Percentiles rank a stretch among this genome's conserved stretches.
These are phyloP conservation scores for Diplodia seriata DNA, from an alignment of 2,329 filamentous ascomycete species.

Conservation along the genomic window DNA sequence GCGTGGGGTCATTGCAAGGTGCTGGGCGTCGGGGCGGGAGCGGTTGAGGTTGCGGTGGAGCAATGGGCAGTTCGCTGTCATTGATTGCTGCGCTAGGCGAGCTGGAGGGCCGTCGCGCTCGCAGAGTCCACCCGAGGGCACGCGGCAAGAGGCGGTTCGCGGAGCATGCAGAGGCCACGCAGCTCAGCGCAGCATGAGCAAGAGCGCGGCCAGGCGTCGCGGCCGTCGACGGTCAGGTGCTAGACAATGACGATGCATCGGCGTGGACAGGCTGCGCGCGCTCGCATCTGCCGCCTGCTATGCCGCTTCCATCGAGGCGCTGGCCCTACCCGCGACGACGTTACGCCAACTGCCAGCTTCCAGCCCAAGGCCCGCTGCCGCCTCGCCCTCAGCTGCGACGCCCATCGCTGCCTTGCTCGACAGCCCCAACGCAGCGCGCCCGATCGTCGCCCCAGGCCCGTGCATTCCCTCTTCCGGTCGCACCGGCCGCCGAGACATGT, in stretches of 20 bases:
- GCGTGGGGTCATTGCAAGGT: conserved; percentile 36
- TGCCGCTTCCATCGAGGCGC: conserved; percentile 6
- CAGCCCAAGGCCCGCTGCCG: conserved; percentile 14
- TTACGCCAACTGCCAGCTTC: conserved; percentile 2
- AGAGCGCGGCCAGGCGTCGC: background rate
- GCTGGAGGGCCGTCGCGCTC: conserved; percentile 19
- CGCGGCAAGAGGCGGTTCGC: conserved; percentile 32
- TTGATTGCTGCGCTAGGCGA: conserved; percentile 30
- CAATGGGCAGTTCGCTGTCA: conserved; percentile 31
- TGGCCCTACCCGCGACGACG: conserved; percentile 16
- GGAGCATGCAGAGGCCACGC: conserved; percentile 28
- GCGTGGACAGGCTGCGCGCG: conserved; percentile 5
- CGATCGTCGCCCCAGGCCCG: conserved; percentile 16
- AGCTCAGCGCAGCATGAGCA: conserved; percentile 12
- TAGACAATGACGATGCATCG: conserved; percentile 3
- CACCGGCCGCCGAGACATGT: conserved; percentile 16
- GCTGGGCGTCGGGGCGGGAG: conserved; percentile 16
- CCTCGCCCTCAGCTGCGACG: conserved; percentile 9
- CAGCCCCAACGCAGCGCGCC: background rate
- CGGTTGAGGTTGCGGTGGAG: conserved; percentile 33
- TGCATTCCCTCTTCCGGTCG: conserved; percentile 1
- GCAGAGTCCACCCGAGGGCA: conserved; percentile 24
- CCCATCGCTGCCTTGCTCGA: conserved; percentile 5
- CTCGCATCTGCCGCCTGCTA: conserved; percentile 9
- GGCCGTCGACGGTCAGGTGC: conserved; percentile 12